These are phyloP conservation scores for Botrytis medusae DNA, from an alignment of 2,329 filamentous ascomycete species.

Conservation along the genomic window DNA sequence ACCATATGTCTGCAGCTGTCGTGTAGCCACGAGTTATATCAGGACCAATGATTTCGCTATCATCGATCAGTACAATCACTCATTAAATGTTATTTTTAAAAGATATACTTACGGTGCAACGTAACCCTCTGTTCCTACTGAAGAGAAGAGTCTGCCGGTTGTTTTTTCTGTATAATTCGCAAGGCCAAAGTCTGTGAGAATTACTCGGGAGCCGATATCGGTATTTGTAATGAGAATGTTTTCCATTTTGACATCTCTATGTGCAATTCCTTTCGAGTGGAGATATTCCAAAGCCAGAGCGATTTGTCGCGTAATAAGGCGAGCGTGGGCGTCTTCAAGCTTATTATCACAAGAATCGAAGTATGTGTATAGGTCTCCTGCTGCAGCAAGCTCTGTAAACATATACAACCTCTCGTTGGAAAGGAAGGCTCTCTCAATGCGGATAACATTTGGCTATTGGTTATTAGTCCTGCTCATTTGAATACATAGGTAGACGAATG, in stretches of 20 bases:
- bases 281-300: slow-evolving; percentile 36
- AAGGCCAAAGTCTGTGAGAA: slow-evolving; percentile 40
- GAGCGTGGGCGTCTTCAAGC: slow-evolving; percentile 33
- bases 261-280: slow-evolving; percentile 36
- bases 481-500: not conserved
- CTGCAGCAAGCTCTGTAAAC: slow-evolving; percentile 59
- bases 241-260: slow-evolving; percentile 40
- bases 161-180: slow-evolving; percentile 30
- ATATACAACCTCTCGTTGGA: slow-evolving; percentile 53
- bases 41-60: slow-evolving; percentile 30
- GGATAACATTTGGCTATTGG: slow-evolving; percentile 54
- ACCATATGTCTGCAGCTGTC: slow-evolving; percentile 38
- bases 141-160: slow-evolving; percentile 34
- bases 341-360: slow-evolving; percentile 30
- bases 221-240: slow-evolving; percentile 39
- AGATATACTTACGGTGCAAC: slow-evolving; percentile 37
- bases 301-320: slow-evolving; percentile 38
- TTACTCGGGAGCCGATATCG: slow-evolving; percentile 36
- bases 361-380: slow-evolving; percentile 39
- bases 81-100: not conserved
- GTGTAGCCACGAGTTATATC: slow-evolving; percentile 33
- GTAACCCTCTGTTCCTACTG: slow-evolving; percentile 38
- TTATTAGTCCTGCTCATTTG: slow-evolving; percentile 1
- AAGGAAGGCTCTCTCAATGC: slow-evolving; percentile 52
- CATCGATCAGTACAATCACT: not conserved